Conservation (phyloP, 2,329 filamentous ascomycete genomes). For the Colletotrichum melonis region DNA sequence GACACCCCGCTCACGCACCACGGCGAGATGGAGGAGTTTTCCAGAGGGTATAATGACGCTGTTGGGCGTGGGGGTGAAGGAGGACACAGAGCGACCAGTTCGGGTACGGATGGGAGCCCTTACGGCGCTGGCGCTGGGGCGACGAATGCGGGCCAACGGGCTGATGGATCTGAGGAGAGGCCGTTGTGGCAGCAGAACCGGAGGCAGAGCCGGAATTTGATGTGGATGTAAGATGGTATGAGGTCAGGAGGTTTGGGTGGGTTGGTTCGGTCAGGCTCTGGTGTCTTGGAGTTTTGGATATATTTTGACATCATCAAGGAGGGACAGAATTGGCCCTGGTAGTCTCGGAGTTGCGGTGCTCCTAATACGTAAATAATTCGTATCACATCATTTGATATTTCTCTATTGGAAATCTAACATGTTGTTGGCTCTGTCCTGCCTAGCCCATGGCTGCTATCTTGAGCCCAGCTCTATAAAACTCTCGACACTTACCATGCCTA, state of each 20-base stretch:
- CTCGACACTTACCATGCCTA: too few species aligned
- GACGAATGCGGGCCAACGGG: constrained; percentile 19
- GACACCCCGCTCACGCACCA: constrained; percentile 52
- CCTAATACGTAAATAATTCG: not conserved
- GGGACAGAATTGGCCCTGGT: not conserved
- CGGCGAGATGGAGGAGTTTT: constrained; percentile 57
- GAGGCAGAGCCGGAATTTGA: constrained; percentile 58
- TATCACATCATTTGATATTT: too few species aligned
- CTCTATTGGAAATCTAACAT: not conserved
- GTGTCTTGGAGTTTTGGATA: constrained; percentile 16
- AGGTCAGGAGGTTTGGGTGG: too few species aligned
- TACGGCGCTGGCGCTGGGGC: constrained; percentile 21
- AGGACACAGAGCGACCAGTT: constrained; percentile 47
- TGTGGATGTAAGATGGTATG: constrained; percentile 54
- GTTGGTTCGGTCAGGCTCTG: not conserved
- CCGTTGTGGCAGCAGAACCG: constrained; percentile 68
- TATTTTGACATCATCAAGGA: not conserved
- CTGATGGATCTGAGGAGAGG: constrained; percentile 43
- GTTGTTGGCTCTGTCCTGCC: too few species aligned
- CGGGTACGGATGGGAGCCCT: constrained; percentile 20
- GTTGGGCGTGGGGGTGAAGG: constrained; percentile 47
- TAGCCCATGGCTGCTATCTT: too few species aligned
- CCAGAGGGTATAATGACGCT: constrained; percentile 53
- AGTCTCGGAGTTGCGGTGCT: not conserved
- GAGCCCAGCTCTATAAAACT: too few species aligned